A percentile compares a stretch with the other conserved stretches of the same genome.
Evolutionary conservation across 495 filamentous ascomycete genomes (phyloP).

Genomic region (Penicillium taxi): DNA sequence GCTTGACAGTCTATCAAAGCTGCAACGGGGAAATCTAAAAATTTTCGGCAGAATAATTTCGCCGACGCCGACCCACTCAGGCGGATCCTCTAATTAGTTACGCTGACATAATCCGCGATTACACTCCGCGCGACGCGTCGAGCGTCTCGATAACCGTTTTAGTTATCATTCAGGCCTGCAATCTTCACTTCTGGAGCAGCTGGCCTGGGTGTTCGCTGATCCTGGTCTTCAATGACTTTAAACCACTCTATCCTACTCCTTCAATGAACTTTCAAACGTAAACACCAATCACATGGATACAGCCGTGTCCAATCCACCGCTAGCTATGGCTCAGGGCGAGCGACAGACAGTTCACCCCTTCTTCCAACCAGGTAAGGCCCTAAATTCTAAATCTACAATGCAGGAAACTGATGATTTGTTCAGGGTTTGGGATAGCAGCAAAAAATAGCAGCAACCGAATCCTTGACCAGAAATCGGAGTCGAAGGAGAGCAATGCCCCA

Average conservation of each 20-base stretch:
- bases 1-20: conserved; percentile 13
- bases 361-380: conserved; percentile 31
- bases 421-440: no score
- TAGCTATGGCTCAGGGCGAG: conserved; percentile 38
- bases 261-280: conserved; percentile 1
- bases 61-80: conserved; percentile 18
- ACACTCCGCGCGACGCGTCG: conserved; percentile 19
- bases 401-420: conserved; percentile 6
- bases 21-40: conserved; percentile 33
- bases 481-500: no score
- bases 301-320: conserved; percentile 17
- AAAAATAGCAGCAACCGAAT: background rate
- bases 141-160: conserved; percentile 16
- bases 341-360: conserved; percentile 37
- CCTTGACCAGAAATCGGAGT: no score
- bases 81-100: conserved; percentile 6
- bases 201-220: background rate
- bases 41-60: conserved; percentile 35
- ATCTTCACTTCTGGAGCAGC: background rate
- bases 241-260: conserved; percentile 2
- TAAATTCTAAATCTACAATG: conserved; percentile 6
- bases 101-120: conserved; percentile 14
- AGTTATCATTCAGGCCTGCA: background rate
- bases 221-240: background rate
- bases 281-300: conserved; percentile 17